Evolutionary conservation across 352 stramenopile genomes (phyloP).

Genomic region (Pythium apleroticum): DNA sequence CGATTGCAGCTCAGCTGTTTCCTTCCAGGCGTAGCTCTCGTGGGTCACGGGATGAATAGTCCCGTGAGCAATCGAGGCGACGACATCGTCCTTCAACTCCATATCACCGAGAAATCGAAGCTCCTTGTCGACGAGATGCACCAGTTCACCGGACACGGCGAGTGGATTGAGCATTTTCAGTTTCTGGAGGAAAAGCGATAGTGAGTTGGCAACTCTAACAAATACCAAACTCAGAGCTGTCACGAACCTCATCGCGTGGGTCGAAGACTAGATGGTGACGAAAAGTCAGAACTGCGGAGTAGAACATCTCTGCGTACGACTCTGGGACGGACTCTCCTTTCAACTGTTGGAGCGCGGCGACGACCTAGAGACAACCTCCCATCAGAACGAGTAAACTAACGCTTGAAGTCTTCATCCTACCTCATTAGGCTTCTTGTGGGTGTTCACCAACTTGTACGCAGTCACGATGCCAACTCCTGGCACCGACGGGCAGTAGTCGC

Average conservation of each 20-base stretch:
- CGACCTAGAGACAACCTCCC: slow-evolving; percentile 34
- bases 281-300: slow-evolving; percentile 80
- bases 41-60: slow-evolving; percentile 67
- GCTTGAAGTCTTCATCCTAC: neutral
- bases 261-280: slow-evolving; percentile 89
- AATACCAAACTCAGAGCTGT: too few relatives aligned
- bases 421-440: slow-evolving; percentile 44
- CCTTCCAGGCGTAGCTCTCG: slow-evolving; percentile 73
- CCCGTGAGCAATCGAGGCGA: slow-evolving; percentile 54
- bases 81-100: slow-evolving; percentile 53
- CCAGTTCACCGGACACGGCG: slow-evolving; percentile 50
- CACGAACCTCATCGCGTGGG: slow-evolving; percentile 62
- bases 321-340: slow-evolving; percentile 42
- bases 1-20: slow-evolving; percentile 30
- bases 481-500: slow-evolving; percentile 87
- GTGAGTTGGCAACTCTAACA: neutral
- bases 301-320: slow-evolving; percentile 51
- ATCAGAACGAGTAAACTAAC: neutral
- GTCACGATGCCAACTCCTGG: slow-evolving; percentile 76
- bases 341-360: slow-evolving; percentile 48
- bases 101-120: slow-evolving; percentile 72
- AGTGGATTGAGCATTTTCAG: slow-evolving; percentile 80
- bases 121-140: slow-evolving; percentile 50
- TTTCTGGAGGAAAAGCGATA: slow-evolving; percentile 28
- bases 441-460: slow-evolving; percentile 74